Base-by-base conservation (phyloP, 2,329 filamentous ascomycete genomes). In the Aureobasidium subglaciale region DNA sequence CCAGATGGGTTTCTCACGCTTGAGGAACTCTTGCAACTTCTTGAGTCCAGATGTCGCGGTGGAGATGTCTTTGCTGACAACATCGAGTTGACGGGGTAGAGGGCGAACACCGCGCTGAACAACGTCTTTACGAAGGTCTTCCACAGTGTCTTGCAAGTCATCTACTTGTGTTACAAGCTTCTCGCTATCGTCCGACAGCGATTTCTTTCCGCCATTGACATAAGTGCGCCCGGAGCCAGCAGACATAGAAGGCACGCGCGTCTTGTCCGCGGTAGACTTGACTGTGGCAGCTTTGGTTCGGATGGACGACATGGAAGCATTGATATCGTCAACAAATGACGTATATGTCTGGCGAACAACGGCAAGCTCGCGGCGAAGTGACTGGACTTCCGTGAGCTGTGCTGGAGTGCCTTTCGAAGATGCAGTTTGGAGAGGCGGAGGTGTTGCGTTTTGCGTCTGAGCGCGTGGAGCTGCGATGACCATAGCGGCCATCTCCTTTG, bases 101-200 rank as follows among this genome's bases (percentile, higher is more conserved):
- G 93, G 93, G 32, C 93, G 86, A 42, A 99, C 93, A 56, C 93
- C 93, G 58, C 93, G 88, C 57, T 85, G 80, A 43, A 99, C 93
- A 42, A 99, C 93, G 67, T 99, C 93, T 74, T 99, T 97, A 59
- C 93, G 90, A 40, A 99, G 80, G 68, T 99, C 93, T 71, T 99
- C 93, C 18, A 99, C 89, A 55, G 93, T 78, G 70, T 99, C 93
- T 72, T 97, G 93, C n/a, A 99, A 80, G 66, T 97, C 92, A 67
- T 99, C 93, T 10, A 99, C 93, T 66, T 90, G 87, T 63, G 84
- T 86, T 62, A 99, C 91, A 56, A 99, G 84, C 60, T 85, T 86
- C 70, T 97, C 92, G 0, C 90, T 95, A 68, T 97, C 92, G 24
- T 86, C 79, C 49, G 86, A 88, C 58, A 99, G 82, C 58, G 85